These are phyloP conservation scores for bread wheat (Triticum aestivum) DNA, from an alignment of 176 grass and related monocot species.

Conservation along the genomic window IWGSC_CS_RefSeq_v2.1 NC_057801.1:383635536-383636035, in stretches of 20 bases:
- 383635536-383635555: neutral
- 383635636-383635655: constrained; percentile 1
- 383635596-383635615: neutral
- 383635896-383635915: neutral
- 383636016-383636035: neutral
- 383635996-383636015: neutral
- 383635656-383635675: neutral
- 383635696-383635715: neutral
- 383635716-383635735: neutral
- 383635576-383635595: neutral
- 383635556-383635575: neutral
- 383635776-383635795: neutral
- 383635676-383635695: neutral
- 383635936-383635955: neutral
- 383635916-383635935: neutral
- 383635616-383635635: neutral
- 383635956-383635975: neutral
- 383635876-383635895: neutral
- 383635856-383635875: neutral
- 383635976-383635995: neutral
- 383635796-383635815: neutral
- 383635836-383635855: neutral
- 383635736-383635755: neutral
- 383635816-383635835: neutral
- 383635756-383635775: neutral